phyloP scores from a whole-genome alignment of 2,329 filamentous ascomycete species.

The Colletotrichum euphorbiae region DNA sequence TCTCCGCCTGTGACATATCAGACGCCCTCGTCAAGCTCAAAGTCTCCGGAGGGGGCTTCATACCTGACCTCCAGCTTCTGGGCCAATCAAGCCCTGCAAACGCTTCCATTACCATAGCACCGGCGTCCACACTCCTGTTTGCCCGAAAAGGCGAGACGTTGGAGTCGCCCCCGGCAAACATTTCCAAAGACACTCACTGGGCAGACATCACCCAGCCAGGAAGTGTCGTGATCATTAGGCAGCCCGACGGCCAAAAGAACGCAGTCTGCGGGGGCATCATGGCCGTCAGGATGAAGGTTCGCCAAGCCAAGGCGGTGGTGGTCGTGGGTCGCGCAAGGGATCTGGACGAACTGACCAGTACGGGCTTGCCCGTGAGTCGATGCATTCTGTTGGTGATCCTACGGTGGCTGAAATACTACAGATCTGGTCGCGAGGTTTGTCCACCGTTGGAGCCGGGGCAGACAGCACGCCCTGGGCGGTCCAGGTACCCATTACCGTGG shows the following conservation, averaged over 20 bases:
- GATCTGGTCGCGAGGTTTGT: slow-evolving; percentile 68
- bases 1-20: slow-evolving; percentile 70
- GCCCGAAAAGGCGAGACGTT: slow-evolving; percentile 64
- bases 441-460: slow-evolving; percentile 68
- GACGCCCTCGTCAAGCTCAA: slow-evolving; percentile 79
- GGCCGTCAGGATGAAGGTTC: slow-evolving; percentile 74
- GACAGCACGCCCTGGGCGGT: slow-evolving; percentile 68
- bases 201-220: slow-evolving; percentile 71
- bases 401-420: slow-evolving; percentile 42
- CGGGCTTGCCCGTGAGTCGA: slow-evolving; percentile 65
- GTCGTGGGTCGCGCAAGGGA: slow-evolving; percentile 77
- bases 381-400: slow-evolving; percentile 1
- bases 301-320: slow-evolving; percentile 71
- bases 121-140: slow-evolving; percentile 72
- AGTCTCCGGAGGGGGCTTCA: slow-evolving; percentile 73
- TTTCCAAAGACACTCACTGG: slow-evolving; percentile 73
- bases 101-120: slow-evolving; percentile 57
- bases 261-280: slow-evolving; percentile 83
- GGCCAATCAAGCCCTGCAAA: slow-evolving; percentile 44
- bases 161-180: slow-evolving; percentile 55
- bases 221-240: slow-evolving; percentile 74
- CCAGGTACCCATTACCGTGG: slow-evolving; percentile 57
- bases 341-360: slow-evolving; percentile 67
- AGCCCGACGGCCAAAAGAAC: slow-evolving; percentile 73
- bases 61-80: slow-evolving; percentile 65